Base-by-base conservation (phyloP, 176 grass and related monocot genomes). In the Musa acuminata region DNA sequence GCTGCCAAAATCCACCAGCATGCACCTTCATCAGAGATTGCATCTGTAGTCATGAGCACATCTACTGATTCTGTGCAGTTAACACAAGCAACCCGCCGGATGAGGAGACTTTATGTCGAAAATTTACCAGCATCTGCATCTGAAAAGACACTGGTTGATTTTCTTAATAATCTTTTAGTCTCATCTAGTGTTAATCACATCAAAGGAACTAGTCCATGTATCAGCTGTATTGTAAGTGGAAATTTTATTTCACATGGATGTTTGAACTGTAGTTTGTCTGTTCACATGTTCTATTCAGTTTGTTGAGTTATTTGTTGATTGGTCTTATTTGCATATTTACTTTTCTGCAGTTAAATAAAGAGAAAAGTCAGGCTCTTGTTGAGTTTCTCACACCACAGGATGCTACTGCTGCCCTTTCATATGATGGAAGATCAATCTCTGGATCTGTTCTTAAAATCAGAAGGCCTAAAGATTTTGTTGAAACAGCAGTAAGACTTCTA, bases 351-450 rank as follows among this genome's bases (percentile, higher is more conserved):
- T 89, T 99, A 87, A 92, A 95, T 79, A 95, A 89, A 83, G 96
- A 99, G 73, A 99, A 91, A 72, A 71, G 55, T 49, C 96, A 99
- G 49, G 96, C 91, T 26, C 72, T 99, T 73, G 84, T 94, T 68
- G 96, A 99, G 87, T 99, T 99, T 89, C 86, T 99, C 81, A 95
- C 96, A 82, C 96, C 91, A 72, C 82, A 95, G 76, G 91, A 95
- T 86, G 91, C 96, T 76, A 99, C 96, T 55, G 76, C 77, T 74
- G 88, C 96, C 80, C 84, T 99, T 82, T 91, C 91, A 80, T 99
- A 91, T 77, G 88, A 99, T 75, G 91, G 96, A 76, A 86, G 79
- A 59, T 79, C 72, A 72, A 84, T 99, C 9, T 66, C 79, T 78
- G 96, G 88, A 53, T 85, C 84, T 83, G 35, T 77, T 79, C 83